Base-by-base conservation (phyloP, 768 basidiomycete genomes). In the Hortiboletus campestris region DNA sequence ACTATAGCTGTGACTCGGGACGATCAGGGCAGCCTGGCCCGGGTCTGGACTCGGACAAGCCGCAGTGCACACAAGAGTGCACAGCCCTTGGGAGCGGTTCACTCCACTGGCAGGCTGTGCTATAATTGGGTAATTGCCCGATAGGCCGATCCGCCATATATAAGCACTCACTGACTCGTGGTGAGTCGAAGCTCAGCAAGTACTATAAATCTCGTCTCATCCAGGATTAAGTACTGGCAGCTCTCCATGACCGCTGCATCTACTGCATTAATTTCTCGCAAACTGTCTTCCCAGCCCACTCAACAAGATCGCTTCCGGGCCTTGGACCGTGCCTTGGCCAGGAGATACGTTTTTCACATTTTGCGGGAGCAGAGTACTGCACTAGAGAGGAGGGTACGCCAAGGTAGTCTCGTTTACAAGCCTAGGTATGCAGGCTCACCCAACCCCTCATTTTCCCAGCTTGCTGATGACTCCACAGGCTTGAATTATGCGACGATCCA, bases 401-500 rank as follows among this genome's bases (percentile, higher is more conserved):
- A 67, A 63, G 65, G 65, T 50, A 67, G 49, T 51, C 63, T 73
- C 17, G 62, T 73, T 34, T 73, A 73, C 46, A 71, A 57, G 31
- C 70, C 70, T n/a, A 62, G 70, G 71, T 72, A 52, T 34, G 62
- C 46, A 5, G 6, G 41, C 60, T 64, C 6, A 60, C 52, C 17
- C 12, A 17, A 41, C 13, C 29, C 20, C 16, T 36, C 41, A 3
- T 49, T 19, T 36, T 28, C 16, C 31, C 46, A 58, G 57, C 51
- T 9, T 17, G 17, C 60, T 71, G 16, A 71, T 40, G 4, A 13
- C 25, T 34, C 48, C 25, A 31, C 53, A 78, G 76, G 42, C 69
- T 76, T 53, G 76, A 78, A 50, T 29, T 78, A 25, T 77, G 65
- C 50, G 75, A 78, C 57, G 72, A 75, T 40, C 67, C 72, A 1